phyloP scores from a whole-genome alignment of 257 asterid genomes.

The Nyctanthes arbortristis region DNA sequence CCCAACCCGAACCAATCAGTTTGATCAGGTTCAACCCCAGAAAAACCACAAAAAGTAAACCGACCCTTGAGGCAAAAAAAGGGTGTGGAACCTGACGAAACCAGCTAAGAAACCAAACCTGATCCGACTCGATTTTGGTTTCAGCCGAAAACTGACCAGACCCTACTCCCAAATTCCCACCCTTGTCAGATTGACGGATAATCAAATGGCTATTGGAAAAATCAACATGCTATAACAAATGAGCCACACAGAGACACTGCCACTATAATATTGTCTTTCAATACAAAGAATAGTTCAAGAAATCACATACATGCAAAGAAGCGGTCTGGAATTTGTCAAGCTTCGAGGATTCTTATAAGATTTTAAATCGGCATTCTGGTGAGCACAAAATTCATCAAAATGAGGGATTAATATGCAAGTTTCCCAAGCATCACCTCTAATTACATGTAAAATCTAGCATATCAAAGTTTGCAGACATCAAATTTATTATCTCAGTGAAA shows the following conservation, averaged over 20 bases:
- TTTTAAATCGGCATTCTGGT: neutral
- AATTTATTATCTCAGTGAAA: conserved; percentile 11
- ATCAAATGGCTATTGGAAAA: neutral
- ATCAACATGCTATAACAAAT: neutral
- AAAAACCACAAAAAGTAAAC: too few relatives aligned
- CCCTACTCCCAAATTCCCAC: too few relatives aligned
- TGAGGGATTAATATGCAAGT: neutral
- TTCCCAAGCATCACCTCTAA: neutral
- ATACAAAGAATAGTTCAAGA: neutral
- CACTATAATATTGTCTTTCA: neutral
- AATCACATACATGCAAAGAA: neutral
- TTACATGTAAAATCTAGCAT: neutral
- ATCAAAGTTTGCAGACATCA: conserved; percentile 1
- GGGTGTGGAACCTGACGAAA: too few relatives aligned
- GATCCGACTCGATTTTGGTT: too few relatives aligned
- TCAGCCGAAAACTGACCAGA: too few relatives aligned
- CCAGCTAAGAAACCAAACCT: too few relatives aligned
- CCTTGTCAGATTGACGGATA: neutral
- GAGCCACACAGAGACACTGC: neutral
- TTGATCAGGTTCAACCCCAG: too few relatives aligned
- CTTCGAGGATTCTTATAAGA: neutral
- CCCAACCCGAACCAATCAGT: too few relatives aligned
- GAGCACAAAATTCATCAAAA: neutral
- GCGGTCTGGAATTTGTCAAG: neutral
- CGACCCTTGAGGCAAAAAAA: too few relatives aligned